These are phyloP conservation scores for Hura crepitans DNA, from an alignment of 441 rosid genomes.

Conservation along the genomic window DNA sequence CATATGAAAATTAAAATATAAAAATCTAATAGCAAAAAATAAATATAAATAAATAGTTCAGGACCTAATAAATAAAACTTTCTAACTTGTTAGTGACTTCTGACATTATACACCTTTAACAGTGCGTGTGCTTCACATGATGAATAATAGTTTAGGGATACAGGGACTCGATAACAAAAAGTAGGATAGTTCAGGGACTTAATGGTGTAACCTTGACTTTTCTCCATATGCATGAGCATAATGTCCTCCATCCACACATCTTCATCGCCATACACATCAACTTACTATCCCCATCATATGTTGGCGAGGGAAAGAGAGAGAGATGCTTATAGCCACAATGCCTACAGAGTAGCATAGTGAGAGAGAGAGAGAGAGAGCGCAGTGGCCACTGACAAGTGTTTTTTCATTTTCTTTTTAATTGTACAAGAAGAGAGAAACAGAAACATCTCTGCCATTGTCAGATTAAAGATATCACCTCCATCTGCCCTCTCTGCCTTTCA, in stretches of 20 bases:
- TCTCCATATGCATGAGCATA: too few relatives aligned
- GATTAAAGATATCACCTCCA: conserved; percentile 20
- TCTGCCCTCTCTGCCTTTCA: conserved; percentile 23
- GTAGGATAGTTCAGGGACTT: too few relatives aligned
- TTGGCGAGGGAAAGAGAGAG: background rate
- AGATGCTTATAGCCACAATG: background rate
- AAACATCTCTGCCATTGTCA: conserved; percentile 26
- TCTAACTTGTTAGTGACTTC: too few relatives aligned
- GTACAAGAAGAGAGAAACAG: background rate
- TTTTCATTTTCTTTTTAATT: background rate
- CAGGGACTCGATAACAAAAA: too few relatives aligned
- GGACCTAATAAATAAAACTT: too few relatives aligned
- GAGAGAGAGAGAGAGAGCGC: background rate
- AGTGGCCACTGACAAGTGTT: background rate
- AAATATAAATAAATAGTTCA: too few relatives aligned
- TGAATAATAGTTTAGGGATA: too few relatives aligned
- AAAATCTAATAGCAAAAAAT: too few relatives aligned
- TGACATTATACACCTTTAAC: too few relatives aligned
- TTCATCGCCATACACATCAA: background rate
- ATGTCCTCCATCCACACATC: background rate
- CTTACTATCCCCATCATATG: background rate
- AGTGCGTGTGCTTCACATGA: too few relatives aligned
- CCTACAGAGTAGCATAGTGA: background rate
- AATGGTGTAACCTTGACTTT: too few relatives aligned
- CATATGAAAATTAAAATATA: too few relatives aligned